Conservation (phyloP, 2,329 filamentous ascomycete genomes). For the Penicillium vulpinum region DNA sequence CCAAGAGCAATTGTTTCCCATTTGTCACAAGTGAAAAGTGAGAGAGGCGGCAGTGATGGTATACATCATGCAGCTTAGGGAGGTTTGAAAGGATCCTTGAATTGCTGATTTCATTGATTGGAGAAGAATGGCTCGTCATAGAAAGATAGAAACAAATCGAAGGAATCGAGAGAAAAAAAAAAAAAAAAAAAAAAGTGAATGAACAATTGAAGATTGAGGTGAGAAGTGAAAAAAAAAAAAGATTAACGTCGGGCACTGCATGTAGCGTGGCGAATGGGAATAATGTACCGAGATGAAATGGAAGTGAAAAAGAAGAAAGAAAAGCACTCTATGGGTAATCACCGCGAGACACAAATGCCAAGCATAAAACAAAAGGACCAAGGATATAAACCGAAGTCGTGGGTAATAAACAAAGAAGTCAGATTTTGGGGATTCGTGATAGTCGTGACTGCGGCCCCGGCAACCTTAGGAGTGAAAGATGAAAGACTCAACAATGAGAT, state of each 20-base stretch:
- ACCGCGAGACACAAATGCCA: constrained; percentile 41
- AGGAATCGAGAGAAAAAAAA: constrained; percentile 16
- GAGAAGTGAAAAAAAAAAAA: constrained; percentile 23
- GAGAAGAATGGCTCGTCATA: constrained; percentile 5
- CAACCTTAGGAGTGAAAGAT: constrained; percentile 1
- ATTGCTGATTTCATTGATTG: constrained; percentile 14
- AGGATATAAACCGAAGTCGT: constrained; percentile 39
- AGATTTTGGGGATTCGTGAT: constrained; percentile 36
- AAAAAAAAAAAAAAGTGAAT: constrained; percentile 26
- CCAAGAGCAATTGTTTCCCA: background rate
- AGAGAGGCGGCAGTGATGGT: background rate
- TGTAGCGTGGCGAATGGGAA: constrained; percentile 20
- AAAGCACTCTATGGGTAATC: constrained; percentile 42
- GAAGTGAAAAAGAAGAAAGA: constrained; percentile 28
- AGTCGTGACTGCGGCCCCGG: constrained; percentile 37
- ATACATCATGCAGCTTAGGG: background rate
- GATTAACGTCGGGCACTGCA: constrained; percentile 33
- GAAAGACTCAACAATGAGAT: constrained; percentile 16
- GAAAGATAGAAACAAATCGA: constrained; percentile 6
- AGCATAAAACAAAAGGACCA: constrained; percentile 34
- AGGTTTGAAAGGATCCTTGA: background rate
- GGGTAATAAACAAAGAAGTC: constrained; percentile 28
- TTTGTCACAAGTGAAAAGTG: background rate
- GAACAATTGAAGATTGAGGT: constrained; percentile 25
- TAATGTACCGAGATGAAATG: constrained; percentile 36